Evolutionary conservation across 768 basidiomycete species (phyloP), one percentile per base, ranked within the genome.

Genomic region (Sarcodon aspratus): DNA sequence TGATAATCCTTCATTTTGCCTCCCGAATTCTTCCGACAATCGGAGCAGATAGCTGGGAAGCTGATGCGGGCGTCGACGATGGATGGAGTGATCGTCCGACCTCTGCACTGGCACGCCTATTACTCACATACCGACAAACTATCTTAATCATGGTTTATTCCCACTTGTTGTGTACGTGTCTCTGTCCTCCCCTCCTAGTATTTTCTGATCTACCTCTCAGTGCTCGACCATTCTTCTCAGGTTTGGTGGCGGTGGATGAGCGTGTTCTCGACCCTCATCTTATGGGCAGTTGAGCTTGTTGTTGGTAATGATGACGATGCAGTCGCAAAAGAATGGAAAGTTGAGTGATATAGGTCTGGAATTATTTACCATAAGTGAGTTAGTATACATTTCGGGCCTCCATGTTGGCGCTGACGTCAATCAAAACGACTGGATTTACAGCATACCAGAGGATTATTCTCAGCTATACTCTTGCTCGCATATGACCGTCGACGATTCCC

Each of bases 181-280:
- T 43, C 12, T 31, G 51, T n/a, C n/a, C 48, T 15, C 33, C 34
- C 1, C 40, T 43, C 32, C 6, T 7, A 12, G 21, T 13, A 8
- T n/a, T 42, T 34, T 9, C 27, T 6, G 27, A 6, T 36, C 33
- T 35, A 46, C 33, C 56, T 33, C 43, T 6, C 47, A 90, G 89
- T 92, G 42, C 69, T 92, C 47, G 89, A 92, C 57, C 84, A 87
- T 58, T 85, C 88, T 15, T 87, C 86, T n/a, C 89, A 91, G 59
- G 78, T 90, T 45, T 92, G 89, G 89, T 91, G 89, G 85, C 76
- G 89, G 52, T 91, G 89, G 88, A 82, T 83, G 70, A 87, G 88
- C 59, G 82, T 92, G 33, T 87, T 90, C 68, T 84, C 91, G 64
- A 90, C 86, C 4, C 72, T 92, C 31, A 70, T 81, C 21, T 74